Conservation (phyloP, 2,329 filamentous ascomycete genomes). For the Colletotrichum tropicale region DNA sequence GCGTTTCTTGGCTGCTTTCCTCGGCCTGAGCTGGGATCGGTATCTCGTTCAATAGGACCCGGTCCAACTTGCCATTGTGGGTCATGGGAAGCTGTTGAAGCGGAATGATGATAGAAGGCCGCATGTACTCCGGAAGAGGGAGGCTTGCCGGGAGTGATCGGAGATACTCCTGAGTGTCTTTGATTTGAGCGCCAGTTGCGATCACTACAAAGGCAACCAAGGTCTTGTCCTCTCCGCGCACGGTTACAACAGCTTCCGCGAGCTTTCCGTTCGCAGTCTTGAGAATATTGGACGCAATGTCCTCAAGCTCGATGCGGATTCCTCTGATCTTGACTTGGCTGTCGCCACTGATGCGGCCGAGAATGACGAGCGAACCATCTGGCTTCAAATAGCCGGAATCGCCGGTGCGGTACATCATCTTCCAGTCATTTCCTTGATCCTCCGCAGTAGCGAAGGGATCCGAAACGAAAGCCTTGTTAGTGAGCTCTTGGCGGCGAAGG, state of each 20-base stretch:
- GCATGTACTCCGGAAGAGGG: conserved; percentile 38
- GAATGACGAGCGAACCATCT: conserved; percentile 37
- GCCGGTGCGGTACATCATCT: conserved; percentile 42
- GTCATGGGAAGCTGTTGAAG: conserved; percentile 33
- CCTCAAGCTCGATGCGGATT: conserved; percentile 49
- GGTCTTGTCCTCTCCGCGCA: conserved; percentile 22
- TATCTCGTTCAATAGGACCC: conserved; percentile 27
- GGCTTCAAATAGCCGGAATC: conserved; percentile 37
- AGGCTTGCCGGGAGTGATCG: conserved; percentile 20
- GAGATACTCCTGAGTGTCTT: conserved; percentile 10
- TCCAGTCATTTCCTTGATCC: conserved; percentile 15
- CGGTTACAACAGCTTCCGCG: conserved; percentile 25
- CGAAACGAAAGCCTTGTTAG: conserved; percentile 13
- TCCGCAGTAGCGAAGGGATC: conserved; percentile 19
- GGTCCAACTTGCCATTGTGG: conserved; percentile 35
- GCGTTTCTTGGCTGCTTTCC: background rate
- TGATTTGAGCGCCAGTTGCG: background rate
- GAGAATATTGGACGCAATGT: conserved; percentile 33
- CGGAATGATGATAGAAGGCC: conserved; percentile 29
- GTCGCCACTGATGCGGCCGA: conserved; percentile 44
- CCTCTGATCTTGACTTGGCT: conserved; percentile 51
- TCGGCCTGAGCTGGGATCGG: conserved; percentile 20
- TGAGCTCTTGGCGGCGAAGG: conserved; percentile 29
- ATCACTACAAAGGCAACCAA: conserved; percentile 34
- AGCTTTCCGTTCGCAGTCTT: conserved; percentile 21